phyloP scores from a whole-genome alignment of 805 yeast species.

The Cyberlindnera maritima region DNA sequence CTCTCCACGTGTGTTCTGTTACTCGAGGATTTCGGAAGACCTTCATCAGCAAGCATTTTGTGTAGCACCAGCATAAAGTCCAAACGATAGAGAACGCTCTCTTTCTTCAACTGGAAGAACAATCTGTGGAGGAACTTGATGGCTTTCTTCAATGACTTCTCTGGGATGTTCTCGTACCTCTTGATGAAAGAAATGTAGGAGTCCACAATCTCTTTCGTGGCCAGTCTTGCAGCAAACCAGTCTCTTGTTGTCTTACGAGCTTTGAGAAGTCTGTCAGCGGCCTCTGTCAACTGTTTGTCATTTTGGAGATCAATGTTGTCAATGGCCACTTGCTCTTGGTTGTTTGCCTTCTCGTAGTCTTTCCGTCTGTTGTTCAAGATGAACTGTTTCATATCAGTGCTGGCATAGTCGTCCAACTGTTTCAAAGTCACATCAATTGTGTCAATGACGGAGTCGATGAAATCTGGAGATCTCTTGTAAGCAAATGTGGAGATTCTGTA shows the following conservation, averaged over 20 bases:
- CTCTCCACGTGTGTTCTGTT: constrained; percentile 61
- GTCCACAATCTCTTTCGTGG: constrained; percentile 58
- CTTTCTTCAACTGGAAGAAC: constrained; percentile 59
- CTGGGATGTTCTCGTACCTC: constrained; percentile 59
- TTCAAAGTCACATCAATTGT: constrained; percentile 63
- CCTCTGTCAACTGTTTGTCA: constrained; percentile 29
- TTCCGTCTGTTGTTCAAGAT: constrained; percentile 44
- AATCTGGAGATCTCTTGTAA: constrained; percentile 58
- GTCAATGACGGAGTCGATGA: constrained; percentile 58
- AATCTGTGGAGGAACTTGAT: constrained; percentile 70
- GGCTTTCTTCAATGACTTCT: constrained; percentile 58
- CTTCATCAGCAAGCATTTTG: constrained; percentile 49
- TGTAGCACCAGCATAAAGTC: constrained; percentile 67
- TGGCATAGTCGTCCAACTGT: constrained; percentile 63
- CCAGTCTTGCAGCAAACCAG: constrained; percentile 41
- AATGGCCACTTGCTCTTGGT: constrained; percentile 31
- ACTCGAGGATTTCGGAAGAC: constrained; percentile 42
- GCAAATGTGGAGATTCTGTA: constrained; percentile 62
- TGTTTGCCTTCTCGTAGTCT: constrained; percentile 24
- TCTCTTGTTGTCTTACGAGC: constrained; percentile 45
- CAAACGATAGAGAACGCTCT: constrained; percentile 57
- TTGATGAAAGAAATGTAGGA: constrained; percentile 62
- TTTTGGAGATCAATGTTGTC: constrained; percentile 33
- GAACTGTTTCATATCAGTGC: constrained; percentile 48
- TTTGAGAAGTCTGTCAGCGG: constrained; percentile 23